Base-by-base conservation (phyloP, 116 monocot genomes). In the Cymodocea nodosa region DNA sequence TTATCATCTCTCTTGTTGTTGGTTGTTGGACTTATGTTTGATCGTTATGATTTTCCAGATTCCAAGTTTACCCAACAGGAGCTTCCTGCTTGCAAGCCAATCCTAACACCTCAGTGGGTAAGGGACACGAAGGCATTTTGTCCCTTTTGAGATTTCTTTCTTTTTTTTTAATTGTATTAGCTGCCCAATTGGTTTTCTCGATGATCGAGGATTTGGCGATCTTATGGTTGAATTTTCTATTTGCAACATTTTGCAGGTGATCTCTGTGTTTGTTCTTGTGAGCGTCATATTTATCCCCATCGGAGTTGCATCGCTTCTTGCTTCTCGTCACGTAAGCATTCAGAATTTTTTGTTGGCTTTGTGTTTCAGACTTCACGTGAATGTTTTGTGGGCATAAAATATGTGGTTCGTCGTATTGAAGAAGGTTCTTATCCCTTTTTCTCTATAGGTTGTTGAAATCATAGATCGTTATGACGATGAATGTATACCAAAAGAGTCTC, bases 241-340 rank as follows among this genome's bases (percentile, higher is more conserved):
- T 62, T 18, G 37, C 24, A 62, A 36, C 37, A 17, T 62, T 60
- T 62, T n/a, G 22, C 64, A 94, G 93, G 93, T 94, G 57, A 94
- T 94, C 63, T 80, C 84, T 30, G 89, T 81, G 8, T 94, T 94
- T 50, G 70, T 76, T 24, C 73, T 94, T 57, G 67, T 94, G 15
- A 84, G 85, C 54, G 37, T 85, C 23, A 75, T 89, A 63, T 94
- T 94, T 66, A 68, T 94, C 48, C 94, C 94, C 34, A 89, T 94
- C 52, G 93, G 93, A 53, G 66, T 86, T 65, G 82, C 77, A 35
- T 75, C 89, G 0, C 73, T 94, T 23, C 71, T 82, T 68, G 90
- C 94, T 24, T 94, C 94, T 51, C 72, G 78, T 62, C 62, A 87
- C 62, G 94, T 89, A 83, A 51, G 76, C 9, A 0, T 14, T 56